These are phyloP conservation scores for Fusarium oligoseptatum DNA, from an alignment of 2,329 filamentous ascomycete genomes.

Conservation along the genomic window DNA sequence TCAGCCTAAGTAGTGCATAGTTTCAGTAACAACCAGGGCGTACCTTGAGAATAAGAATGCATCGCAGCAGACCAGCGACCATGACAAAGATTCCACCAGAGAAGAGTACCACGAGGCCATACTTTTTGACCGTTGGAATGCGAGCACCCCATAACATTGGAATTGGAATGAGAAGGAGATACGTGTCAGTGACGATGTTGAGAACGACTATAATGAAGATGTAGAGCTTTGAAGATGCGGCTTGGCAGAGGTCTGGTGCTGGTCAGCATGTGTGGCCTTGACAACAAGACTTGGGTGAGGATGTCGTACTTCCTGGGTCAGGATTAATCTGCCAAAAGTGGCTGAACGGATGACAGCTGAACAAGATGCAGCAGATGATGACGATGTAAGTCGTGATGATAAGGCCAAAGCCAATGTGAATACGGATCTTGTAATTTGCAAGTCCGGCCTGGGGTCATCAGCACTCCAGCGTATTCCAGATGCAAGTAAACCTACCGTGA, in stretches of 20 bases:
- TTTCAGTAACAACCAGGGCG: no score
- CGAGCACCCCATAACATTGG: conserved; percentile 67
- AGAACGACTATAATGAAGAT: conserved; percentile 53
- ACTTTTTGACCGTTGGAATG: conserved; percentile 63
- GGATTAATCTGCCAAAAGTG: conserved; percentile 59
- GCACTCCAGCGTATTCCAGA: conserved; percentile 45
- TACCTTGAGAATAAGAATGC: conserved; percentile 50
- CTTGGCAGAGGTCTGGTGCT: conserved; percentile 53
- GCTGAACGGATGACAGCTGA: conserved; percentile 52
- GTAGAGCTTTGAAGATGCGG: conserved; percentile 56
- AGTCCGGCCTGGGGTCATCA: conserved; percentile 44
- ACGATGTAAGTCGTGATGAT: conserved; percentile 51
- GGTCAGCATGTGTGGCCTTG: conserved; percentile 26
- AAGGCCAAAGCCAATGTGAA: conserved; percentile 52
- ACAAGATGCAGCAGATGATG: conserved; percentile 50
- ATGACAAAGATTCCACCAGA: conserved; percentile 57
- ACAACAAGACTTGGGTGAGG: no score
- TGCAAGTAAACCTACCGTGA: conserved; percentile 55
- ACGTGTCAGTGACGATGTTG: conserved; percentile 57
- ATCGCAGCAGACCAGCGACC: conserved; percentile 53
- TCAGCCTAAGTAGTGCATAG: neutral
- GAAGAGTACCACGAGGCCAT: conserved; percentile 65
- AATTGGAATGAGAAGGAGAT: conserved; percentile 56
- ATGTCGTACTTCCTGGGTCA: conserved; percentile 54
- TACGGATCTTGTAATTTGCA: conserved; percentile 32